These are phyloP conservation scores for Wickerhamiella brachini DNA, from an alignment of 805 yeast species.

Conservation along the genomic window DNA sequence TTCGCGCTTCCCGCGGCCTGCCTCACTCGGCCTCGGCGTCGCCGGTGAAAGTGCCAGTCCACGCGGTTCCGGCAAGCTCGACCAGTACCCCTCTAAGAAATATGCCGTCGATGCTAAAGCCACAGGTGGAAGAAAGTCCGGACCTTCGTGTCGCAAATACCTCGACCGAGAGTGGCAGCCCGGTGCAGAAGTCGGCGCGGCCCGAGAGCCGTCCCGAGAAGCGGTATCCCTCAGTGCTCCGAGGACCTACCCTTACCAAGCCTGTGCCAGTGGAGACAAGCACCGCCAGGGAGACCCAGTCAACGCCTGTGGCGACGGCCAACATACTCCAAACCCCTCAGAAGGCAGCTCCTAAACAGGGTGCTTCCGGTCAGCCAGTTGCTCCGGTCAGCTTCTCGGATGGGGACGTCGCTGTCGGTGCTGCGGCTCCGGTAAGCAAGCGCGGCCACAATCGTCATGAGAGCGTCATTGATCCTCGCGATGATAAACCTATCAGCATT, in stretches of 20 bases:
- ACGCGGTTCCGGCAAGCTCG: background rate
- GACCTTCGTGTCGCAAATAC: background rate
- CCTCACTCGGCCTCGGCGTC: constrained; percentile 2
- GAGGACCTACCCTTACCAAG: background rate
- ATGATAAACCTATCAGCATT: background rate
- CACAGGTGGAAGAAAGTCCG: background rate
- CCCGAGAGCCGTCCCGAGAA: background rate
- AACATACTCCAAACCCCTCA: too few species aligned
- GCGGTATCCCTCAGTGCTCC: background rate
- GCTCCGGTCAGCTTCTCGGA: too few species aligned
- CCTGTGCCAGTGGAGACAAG: background rate
- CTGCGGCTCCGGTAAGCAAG: background rate
- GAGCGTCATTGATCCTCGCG: background rate
- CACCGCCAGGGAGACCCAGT: background rate
- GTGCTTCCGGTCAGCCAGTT: too few species aligned
- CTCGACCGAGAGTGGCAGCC: background rate
- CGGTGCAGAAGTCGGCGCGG: background rate
- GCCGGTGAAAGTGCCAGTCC: background rate
- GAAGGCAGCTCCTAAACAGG: too few species aligned
- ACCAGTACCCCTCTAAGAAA: background rate
- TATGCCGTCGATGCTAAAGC: background rate
- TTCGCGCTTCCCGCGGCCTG: background rate
- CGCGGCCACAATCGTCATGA: background rate
- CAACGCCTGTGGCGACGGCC: background rate
- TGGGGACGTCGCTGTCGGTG: background rate